Conservation (phyloP, 2,329 filamentous ascomycete species). For the Xylariales sp. region DNA sequence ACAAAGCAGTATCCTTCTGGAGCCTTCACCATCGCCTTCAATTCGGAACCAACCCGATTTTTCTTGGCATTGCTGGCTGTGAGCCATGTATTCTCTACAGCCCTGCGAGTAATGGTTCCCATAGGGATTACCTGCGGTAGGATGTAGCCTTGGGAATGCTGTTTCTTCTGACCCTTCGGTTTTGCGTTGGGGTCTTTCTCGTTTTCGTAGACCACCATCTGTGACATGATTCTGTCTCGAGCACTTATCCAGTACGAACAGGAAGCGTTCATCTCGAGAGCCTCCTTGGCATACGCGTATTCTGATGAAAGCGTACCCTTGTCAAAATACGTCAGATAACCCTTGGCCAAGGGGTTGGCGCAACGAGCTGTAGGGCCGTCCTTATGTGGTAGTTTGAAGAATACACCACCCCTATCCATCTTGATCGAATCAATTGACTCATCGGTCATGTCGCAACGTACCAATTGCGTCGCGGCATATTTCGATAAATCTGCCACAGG, state of each 20-base stretch:
- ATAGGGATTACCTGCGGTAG: conserved; percentile 95
- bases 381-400: conserved; percentile 95
- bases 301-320: conserved; percentile 83
- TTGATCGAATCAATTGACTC: conserved; percentile 64
- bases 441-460: conserved; percentile 70
- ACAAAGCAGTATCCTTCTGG: conserved; percentile 91
- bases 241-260: conserved; percentile 99
- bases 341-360: conserved; percentile 83
- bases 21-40: conserved; percentile 95
- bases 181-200: conserved; percentile 35
- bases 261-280: conserved; percentile 95
- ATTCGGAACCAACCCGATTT: conserved; percentile 91
- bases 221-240: conserved; percentile 85
- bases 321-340: conserved; percentile 88
- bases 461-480: conserved; percentile 69
- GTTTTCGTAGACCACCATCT: conserved; percentile 85
- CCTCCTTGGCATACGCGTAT: conserved; percentile 86
- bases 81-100: conserved; percentile 97
- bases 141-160: conserved; percentile 66
- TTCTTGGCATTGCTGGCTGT: conserved; percentile 96
- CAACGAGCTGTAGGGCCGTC: conserved; percentile 85
- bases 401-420: conserved; percentile 62
- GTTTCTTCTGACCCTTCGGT: neutral
- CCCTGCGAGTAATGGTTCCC: conserved; percentile 91
- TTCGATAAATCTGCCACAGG: conserved; percentile 54